A percentile compares a stretch with the other conserved stretches of the same genome.
Evolutionary conservation across 345 rosid species (phyloP).

Genomic region (Melaleuca alternifolia): DNA sequence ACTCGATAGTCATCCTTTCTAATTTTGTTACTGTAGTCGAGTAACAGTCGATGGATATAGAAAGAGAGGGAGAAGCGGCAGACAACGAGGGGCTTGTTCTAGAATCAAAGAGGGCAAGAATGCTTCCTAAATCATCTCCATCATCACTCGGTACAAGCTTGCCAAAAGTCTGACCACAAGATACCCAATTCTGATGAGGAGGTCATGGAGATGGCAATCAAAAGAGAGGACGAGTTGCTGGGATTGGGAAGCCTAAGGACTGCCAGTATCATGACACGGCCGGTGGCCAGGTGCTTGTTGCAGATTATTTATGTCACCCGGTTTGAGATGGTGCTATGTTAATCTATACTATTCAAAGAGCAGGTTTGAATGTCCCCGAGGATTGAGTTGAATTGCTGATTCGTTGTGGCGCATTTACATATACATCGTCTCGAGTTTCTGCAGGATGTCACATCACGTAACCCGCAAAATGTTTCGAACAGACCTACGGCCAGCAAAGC

Average conservation of each 20-base stretch:
- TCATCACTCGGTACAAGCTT: not conserved
- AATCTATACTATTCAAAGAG: not conserved
- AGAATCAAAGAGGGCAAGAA: not conserved
- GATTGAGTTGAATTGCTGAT: not conserved
- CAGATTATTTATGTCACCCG: not conserved
- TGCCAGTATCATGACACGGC: not conserved
- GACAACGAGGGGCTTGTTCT: not conserved
- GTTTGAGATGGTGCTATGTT: not conserved
- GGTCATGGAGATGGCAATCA: not conserved
- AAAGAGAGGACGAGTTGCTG: not conserved
- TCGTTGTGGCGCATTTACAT: not conserved
- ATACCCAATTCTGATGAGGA: not conserved
- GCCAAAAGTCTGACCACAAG: not conserved
- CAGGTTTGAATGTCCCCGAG: not conserved
- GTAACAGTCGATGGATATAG: not conserved
- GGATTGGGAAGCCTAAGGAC: not conserved
- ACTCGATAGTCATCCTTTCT: not conserved
- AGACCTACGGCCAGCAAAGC: not conserved
- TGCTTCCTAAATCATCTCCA: not conserved
- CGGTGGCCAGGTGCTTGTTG: not conserved
- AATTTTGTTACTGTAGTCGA: not conserved
- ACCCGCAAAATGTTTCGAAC: not conserved
- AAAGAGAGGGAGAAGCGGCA: not conserved
- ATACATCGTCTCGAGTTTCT: not conserved
- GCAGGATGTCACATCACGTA: not conserved